Evolutionary conservation across 306 rosid genomes (phyloP).

Genomic region (Citrullus amarus): DNA sequence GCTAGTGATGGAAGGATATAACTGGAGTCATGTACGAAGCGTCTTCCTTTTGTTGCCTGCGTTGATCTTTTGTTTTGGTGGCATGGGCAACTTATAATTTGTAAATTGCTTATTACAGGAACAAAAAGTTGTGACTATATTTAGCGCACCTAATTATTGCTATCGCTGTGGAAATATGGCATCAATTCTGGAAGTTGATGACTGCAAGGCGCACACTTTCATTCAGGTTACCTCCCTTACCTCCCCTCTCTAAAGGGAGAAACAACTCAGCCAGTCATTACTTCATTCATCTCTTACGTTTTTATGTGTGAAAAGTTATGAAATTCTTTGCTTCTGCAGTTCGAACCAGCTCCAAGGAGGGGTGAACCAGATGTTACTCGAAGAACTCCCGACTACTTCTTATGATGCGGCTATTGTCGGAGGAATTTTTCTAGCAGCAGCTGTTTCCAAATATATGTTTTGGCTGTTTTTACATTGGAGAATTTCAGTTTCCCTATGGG

Average conservation of each 20-base stretch:
- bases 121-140: slow-evolving; percentile 91
- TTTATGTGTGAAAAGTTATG: neutral
- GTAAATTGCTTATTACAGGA: slow-evolving; percentile 36
- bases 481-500: slow-evolving; percentile 7
- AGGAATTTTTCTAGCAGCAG: neutral
- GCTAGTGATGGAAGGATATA: slow-evolving; percentile 97
- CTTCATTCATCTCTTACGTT: neutral
- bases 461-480: slow-evolving; percentile 6
- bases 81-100: neutral
- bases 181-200: slow-evolving; percentile 87
- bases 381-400: slow-evolving; percentile 91
- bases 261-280: neutral
- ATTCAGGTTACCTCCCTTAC: slow-evolving; percentile 48
- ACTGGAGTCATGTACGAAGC: slow-evolving; percentile 77
- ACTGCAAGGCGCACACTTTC: slow-evolving; percentile 91
- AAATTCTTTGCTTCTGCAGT: slow-evolving; percentile 31
- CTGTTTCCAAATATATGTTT: neutral
- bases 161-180: slow-evolving; percentile 98
- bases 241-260: neutral
- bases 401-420: slow-evolving; percentile 26
- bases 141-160: slow-evolving; percentile 91
- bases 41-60: neutral
- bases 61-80: slow-evolving; percentile 1
- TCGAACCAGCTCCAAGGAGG: slow-evolving; percentile 98
- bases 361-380: slow-evolving; percentile 94